phyloP scores from a whole-genome alignment of 306 rosid genomes.

The Citrullus mucosospermus region DNA sequence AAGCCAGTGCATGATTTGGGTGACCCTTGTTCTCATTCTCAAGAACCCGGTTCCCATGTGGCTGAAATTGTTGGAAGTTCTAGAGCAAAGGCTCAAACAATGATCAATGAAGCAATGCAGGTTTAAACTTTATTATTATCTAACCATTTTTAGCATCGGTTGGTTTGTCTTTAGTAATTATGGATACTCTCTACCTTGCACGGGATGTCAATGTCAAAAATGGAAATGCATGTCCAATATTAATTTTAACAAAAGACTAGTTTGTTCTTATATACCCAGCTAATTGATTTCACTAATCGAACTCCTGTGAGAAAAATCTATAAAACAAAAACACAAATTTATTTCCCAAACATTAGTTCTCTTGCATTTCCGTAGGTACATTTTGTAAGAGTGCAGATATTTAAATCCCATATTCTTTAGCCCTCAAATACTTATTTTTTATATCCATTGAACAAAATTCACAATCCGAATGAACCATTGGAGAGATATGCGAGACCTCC shows the following conservation, averaged over 20 bases:
- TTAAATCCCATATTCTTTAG: neutral
- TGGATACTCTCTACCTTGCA: neutral
- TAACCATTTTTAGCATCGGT: neutral
- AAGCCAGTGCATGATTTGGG: conserved; percentile 37
- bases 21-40: conserved; percentile 46
- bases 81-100: conserved; percentile 45
- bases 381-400: neutral
- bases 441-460: neutral
- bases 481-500: neutral
- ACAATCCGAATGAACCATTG: neutral
- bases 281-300: neutral
- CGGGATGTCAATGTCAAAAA: neutral
- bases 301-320: neutral
- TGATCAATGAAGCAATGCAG: conserved; percentile 74
- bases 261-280: neutral
- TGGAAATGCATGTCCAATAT: neutral
- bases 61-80: conserved; percentile 82
- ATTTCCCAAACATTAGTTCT: neutral
- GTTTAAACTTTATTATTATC: conserved; percentile 23
- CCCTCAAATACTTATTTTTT: neutral
- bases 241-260: neutral
- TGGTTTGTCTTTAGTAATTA: neutral
- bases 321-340: neutral
- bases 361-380: neutral
- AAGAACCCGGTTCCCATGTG: conserved; percentile 51